Base-by-base conservation (phyloP, 116 monocot species). In the Thalassia testudinum region DNA sequence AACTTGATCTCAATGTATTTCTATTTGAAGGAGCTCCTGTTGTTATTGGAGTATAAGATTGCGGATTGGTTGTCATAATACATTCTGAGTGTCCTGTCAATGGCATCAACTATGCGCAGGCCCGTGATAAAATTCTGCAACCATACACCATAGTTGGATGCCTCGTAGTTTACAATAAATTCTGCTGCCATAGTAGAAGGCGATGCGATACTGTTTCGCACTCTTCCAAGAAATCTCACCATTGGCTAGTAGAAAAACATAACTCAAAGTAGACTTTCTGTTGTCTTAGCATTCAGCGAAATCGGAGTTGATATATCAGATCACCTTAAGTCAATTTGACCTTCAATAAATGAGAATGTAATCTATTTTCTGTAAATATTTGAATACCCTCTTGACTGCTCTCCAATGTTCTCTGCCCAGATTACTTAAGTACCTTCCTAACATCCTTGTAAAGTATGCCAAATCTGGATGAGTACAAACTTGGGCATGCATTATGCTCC, bases 1-100 rank as follows among this genome's bases (percentile, higher is more conserved):
- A 53, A 53, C 53, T 53, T 53, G 34, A 56, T 56, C 14, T 56
- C 38, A 12, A 56, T 42, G 37, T 56, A 37, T 15, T 56, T 56
- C 11, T 10, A 40, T 20, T 42, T 53, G 5, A 26, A 27, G 7
- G 37, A 56, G 22, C 37, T 56, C 2, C 3, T 56, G 21, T 56
- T 28, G 21, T 56, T 56, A 7, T 42, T 56, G 5, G 56, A 56
- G 22, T 40, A 56, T 17, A 38, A 13, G 7, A 38, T 37, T 21
- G 38, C 56, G 12, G 38, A 14, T 1, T 48, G 27, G 30, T 60
- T 60, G n/a, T 60, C 60, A 34, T 27, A 24, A 7, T 29, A 49
- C 11, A 60, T 26, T 16, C 34, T 60, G 0, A 60, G 15, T 30
- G 28, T 21, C 22, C 49, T 60, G 1, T 48, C 22, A 30, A 60